phyloP scores from a whole-genome alignment of 495 filamentous ascomycete genomes.

The Podospora comata region DNA sequence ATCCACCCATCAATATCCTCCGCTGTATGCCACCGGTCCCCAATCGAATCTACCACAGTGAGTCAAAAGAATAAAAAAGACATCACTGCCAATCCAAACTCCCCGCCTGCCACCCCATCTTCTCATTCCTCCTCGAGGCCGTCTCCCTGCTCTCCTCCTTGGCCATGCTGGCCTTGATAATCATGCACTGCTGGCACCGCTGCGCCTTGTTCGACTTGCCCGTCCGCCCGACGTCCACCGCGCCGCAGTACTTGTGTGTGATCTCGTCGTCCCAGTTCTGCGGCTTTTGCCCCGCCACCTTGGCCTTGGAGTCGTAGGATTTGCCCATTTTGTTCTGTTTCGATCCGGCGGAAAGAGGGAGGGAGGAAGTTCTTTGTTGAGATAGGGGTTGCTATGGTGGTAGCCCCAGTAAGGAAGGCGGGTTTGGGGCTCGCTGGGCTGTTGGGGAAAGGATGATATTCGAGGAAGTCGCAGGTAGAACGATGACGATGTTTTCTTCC shows the following conservation, averaged over 20 bases:
- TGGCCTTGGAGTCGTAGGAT: constrained; percentile 24
- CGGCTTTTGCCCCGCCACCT: constrained; percentile 16
- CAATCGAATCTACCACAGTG: background rate
- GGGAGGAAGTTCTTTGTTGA: too few species aligned
- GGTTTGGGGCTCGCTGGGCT: too few species aligned
- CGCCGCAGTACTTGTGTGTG: constrained; percentile 33
- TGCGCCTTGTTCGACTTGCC: constrained; percentile 33
- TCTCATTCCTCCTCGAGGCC: constrained; percentile 21
- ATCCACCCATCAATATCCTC: background rate
- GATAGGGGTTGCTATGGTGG: too few species aligned
- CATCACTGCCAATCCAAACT: background rate
- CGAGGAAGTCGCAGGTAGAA: too few species aligned
- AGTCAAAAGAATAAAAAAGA: background rate
- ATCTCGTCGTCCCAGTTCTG: constrained; percentile 27
- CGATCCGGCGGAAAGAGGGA: too few species aligned
- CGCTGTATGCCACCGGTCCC: background rate
- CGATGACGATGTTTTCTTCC: too few species aligned
- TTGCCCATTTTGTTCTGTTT: constrained; percentile 23
- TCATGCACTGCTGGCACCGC: constrained; percentile 27
- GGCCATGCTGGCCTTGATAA: constrained; percentile 25
- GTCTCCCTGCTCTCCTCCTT: constrained; percentile 18
- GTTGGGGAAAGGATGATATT: too few species aligned
- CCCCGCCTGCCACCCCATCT: constrained; percentile 24
- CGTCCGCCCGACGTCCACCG: constrained; percentile 21
- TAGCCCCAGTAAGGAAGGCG: too few species aligned